Conservation (phyloP, 352 stramenopile species). For the Phytopythium delawarense region DNA sequence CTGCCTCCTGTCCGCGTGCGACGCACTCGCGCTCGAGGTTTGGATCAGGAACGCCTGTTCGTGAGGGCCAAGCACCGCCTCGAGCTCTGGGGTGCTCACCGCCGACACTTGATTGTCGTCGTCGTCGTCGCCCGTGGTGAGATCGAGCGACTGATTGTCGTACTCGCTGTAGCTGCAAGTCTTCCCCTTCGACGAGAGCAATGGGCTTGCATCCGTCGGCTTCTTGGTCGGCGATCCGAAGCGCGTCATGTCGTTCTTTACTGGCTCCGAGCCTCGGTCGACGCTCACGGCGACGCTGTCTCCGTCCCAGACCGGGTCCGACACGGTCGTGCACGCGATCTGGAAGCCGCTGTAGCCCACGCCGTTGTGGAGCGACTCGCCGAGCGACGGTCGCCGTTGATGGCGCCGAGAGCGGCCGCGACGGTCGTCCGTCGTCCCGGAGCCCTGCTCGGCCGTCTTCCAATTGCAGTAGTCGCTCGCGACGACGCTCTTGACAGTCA, state of each 20-base stretch:
- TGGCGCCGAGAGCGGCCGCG: not conserved
- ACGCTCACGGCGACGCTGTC: not conserved
- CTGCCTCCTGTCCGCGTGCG: not conserved
- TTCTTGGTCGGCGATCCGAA: not conserved
- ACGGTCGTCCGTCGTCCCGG: not conserved
- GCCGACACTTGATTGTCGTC: slow-evolving; percentile 4
- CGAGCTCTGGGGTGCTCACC: slow-evolving; percentile 12
- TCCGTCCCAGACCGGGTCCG: not conserved
- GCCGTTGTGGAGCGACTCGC: slow-evolving; percentile 6
- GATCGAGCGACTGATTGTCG: not conserved
- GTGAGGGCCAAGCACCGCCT: slow-evolving; percentile 12
- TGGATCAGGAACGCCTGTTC: slow-evolving; percentile 20
- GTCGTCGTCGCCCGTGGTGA: not conserved
- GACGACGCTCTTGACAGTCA: slow-evolving; percentile 14
- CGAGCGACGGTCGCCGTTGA: not conserved
- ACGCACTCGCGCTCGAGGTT: not conserved
- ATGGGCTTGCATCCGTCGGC: not conserved
- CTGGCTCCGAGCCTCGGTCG: not conserved
- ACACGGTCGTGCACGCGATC: slow-evolving; percentile 1
- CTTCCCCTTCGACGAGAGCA: not conserved
- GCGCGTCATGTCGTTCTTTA: not conserved
- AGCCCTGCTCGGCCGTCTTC: not conserved
- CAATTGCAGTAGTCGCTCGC: slow-evolving; percentile 26
- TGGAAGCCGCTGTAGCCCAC: slow-evolving; percentile 11
- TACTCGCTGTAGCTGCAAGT: not conserved